Conservation (phyloP, 2,329 filamentous ascomycete genomes). For the Claviceps fusiformis region DNA sequence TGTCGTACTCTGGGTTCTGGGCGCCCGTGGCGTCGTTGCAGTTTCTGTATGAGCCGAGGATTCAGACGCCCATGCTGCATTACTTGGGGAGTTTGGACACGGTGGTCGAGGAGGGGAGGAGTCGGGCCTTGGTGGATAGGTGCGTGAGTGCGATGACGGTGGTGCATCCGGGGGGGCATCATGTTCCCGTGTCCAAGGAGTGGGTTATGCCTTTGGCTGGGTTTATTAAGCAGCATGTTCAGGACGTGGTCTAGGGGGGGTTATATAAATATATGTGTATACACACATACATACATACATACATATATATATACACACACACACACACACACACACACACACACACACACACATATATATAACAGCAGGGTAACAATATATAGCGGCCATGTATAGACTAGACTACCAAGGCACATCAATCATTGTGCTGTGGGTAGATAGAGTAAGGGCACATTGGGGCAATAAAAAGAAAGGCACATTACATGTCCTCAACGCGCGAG, state of each 20-base stretch:
- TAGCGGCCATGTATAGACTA: too few relatives aligned
- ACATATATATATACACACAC: neutral
- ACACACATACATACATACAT: neutral
- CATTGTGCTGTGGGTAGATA: neutral
- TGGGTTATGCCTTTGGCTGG: conserved; percentile 63
- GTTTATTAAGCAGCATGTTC: conserved; percentile 43
- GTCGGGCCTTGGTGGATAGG: conserved; percentile 50
- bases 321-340: neutral
- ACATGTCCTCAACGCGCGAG: conserved; percentile 15
- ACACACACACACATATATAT: neutral
- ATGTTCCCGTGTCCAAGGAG: conserved; percentile 71
- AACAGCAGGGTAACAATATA: too few relatives aligned
- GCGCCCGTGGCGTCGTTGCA: conserved; percentile 47
- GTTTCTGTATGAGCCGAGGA: conserved; percentile 56
- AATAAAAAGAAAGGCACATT: conserved; percentile 13
- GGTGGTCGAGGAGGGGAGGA: conserved; percentile 70
- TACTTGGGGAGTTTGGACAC: conserved; percentile 74
- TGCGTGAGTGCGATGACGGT: conserved; percentile 42
- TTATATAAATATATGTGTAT: neutral
- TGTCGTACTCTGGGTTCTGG: conserved; percentile 66
- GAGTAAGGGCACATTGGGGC: neutral
- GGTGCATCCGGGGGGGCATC: conserved; percentile 80
- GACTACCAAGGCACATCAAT: too few relatives aligned
- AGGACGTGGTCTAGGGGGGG: conserved; percentile 14
- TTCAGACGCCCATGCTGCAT: conserved; percentile 67